Base-by-base conservation (phyloP, 2,329 filamentous ascomycete genomes). In the Aspergillus jensenii region DNA sequence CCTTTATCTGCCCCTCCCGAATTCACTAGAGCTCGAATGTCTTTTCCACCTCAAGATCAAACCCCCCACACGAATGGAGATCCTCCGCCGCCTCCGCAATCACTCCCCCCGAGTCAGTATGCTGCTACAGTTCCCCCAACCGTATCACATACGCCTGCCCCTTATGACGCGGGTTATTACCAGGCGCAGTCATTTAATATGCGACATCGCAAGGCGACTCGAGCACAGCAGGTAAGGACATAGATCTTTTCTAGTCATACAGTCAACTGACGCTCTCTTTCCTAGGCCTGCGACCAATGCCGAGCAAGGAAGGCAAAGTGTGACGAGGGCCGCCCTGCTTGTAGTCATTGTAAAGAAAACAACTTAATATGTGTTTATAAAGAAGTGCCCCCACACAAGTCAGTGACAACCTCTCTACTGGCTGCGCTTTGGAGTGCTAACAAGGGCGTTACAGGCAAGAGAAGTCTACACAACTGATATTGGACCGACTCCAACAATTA, bases 311-410 rank as follows among this genome's bases (percentile, higher is more conserved):
- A 96, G 75, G 91, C 91, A 14, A 96, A 96, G 76, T 96, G 92
- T 72, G 91, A 96, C 67, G 92, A 96, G 78, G 87, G 87, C 11
- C 87, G 89, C 64, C 92, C 90, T 2, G 89, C 90, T 67, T 93
- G 91, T 70, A 91, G 88, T 40, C 86, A 87, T 67, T 99, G 95
- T 73, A 89, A 89, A 67, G 93, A 98, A 65, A 96, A 96, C 71
- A 87, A 84, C 64, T 82, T 91, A 33, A 83, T 87, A 53, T 99
- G 91, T 78, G 88, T 90, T 74, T 98, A 97, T 74, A 87, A 93
- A 64, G 93, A 97, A 69, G 89, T 95, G 6, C 90, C 91, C 21
- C 91, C 91, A 15, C 95, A 96, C 70, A 93, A 96, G 90, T 96
- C 82, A 73, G 89, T 71, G 23, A 44, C 41, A 7, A 25, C 19